Percentiles rank a stretch among this genome's conserved stretches.
Conservation (phyloP, 768 basidiomycete genomes). For the Pleurotus ostreatus region DNA sequence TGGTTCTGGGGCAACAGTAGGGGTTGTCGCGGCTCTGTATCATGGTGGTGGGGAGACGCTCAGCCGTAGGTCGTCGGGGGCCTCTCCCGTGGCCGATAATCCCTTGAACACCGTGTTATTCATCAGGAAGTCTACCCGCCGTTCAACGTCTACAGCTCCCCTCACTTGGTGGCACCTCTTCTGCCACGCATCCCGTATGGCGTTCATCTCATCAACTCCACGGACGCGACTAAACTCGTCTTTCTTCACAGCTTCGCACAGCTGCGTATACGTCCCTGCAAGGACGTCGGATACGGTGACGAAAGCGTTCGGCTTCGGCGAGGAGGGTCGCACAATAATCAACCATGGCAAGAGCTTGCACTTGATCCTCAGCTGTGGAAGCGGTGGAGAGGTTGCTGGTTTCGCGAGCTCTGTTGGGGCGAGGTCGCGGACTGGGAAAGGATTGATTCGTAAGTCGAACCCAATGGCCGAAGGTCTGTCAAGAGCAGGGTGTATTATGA, state of each 20-base stretch:
- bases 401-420: slow-evolving; percentile 17
- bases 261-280: slow-evolving; percentile 31
- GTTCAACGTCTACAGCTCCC: slow-evolving; percentile 19
- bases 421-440: slow-evolving; percentile 5
- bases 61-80: slow-evolving; percentile 24
- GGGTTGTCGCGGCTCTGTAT: neutral
- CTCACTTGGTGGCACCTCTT: slow-evolving; percentile 25
- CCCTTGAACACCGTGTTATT: slow-evolving; percentile 32
- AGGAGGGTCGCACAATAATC: slow-evolving; percentile 16
- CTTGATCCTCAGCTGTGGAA: slow-evolving; percentile 18
- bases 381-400: slow-evolving; percentile 18
- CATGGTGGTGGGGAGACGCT: slow-evolving; percentile 10
- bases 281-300: slow-evolving; percentile 37
- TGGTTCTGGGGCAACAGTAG: no score
- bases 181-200: slow-evolving; percentile 29
- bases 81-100: slow-evolving; percentile 26
- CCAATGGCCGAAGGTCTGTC: neutral
- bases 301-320: slow-evolving; percentile 14
- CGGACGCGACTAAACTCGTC: slow-evolving; percentile 29
- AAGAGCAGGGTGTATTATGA: neutral
- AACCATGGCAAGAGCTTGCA: slow-evolving; percentile 17
- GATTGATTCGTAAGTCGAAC: slow-evolving; percentile 1
- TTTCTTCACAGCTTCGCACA: slow-evolving; percentile 28
- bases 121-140: slow-evolving; percentile 42
- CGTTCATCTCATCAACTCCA: slow-evolving; percentile 17